Evolutionary conservation across 225 moss, liverwort and hornwort species (phyloP).

Genomic region (Thuidium tamariscinum): DNA sequence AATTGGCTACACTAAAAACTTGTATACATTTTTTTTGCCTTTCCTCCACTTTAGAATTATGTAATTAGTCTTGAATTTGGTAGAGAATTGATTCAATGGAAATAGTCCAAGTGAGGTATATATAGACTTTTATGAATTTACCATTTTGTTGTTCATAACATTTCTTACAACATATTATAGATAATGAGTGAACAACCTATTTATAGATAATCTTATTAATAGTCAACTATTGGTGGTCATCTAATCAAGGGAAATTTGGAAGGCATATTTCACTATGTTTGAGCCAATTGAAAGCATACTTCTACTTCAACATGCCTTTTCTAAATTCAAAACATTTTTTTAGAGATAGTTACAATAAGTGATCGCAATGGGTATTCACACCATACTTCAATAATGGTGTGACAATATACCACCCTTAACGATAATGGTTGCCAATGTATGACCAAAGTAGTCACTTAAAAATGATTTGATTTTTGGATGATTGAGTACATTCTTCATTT

Average conservation of each 20-base stretch:
- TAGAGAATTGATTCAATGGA: too few relatives aligned
- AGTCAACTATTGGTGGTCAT: accelerated
- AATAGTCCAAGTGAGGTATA: too few relatives aligned
- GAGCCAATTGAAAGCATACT: accelerated
- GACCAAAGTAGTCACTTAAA: accelerated
- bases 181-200: not conserved
- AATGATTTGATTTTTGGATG: too few relatives aligned
- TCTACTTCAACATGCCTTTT: not conserved
- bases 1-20: too few relatives aligned
- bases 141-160: too few relatives aligned
- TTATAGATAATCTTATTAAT: not conserved
- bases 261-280: not conserved
- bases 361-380: accelerated
- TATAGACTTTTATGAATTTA: not conserved
- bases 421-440: accelerated
- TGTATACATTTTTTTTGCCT: too few relatives aligned
- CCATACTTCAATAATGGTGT: not conserved
- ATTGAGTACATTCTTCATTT: not conserved
- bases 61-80: too few relatives aligned
- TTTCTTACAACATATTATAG: not conserved
- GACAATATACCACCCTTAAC: accelerated
- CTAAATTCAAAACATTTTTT: not conserved
- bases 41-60: too few relatives aligned
- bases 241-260: not conserved
- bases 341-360: not conserved